Evolutionary conservation across 441 rosid genomes (phyloP).

Genomic region (Jatropha multifida): DNA sequence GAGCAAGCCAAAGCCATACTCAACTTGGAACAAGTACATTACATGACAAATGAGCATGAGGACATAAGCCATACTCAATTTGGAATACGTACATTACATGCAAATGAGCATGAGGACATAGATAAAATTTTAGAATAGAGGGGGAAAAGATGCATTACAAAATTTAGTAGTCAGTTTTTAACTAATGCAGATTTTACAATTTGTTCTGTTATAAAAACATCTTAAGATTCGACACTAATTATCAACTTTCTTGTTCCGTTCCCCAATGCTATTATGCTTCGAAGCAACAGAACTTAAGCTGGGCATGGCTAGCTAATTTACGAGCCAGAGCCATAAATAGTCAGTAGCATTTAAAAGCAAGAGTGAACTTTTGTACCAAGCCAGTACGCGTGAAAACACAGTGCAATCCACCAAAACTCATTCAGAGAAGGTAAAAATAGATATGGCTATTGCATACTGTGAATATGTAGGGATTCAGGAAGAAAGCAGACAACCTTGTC

Average conservation of each 20-base stretch:
- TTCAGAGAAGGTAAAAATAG: background rate
- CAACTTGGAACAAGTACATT: background rate
- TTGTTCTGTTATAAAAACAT: background rate
- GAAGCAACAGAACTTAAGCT: background rate
- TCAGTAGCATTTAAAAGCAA: background rate
- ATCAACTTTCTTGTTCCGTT: background rate
- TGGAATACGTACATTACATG: background rate
- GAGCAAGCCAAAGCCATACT: conserved; percentile 2
- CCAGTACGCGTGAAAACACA: background rate
- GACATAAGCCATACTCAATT: background rate
- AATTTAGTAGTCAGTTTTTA: background rate
- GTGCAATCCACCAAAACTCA: background rate
- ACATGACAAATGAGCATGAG: background rate
- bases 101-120: background rate
- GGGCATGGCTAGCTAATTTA: background rate
- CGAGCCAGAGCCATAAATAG: background rate
- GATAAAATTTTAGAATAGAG: background rate
- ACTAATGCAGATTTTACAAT: background rate
- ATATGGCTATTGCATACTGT: background rate
- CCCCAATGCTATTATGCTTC: background rate
- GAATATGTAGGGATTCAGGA: background rate
- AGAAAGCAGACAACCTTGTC: conserved; percentile 53
- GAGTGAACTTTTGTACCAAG: background rate
- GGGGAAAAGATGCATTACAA: background rate
- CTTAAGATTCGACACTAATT: background rate